Conservation (phyloP, 495 filamentous ascomycete genomes). For the Podospora bellae-mahoneyi region DNA sequence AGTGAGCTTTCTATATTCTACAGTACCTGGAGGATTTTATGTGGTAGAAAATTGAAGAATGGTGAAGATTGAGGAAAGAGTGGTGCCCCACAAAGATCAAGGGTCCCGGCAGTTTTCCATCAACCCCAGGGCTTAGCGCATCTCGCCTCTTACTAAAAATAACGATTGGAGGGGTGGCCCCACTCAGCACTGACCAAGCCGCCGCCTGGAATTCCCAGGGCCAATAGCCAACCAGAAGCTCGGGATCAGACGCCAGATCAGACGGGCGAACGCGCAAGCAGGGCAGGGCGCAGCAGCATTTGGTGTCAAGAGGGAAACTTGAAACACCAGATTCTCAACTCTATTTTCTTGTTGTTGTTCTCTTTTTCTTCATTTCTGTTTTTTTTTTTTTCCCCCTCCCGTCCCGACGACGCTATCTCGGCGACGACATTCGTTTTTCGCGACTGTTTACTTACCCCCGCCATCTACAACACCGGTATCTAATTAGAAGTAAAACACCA, state of each 20-base stretch:
- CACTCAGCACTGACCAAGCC: background rate
- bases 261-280: background rate
- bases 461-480: background rate
- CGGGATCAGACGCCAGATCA: background rate
- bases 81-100: background rate
- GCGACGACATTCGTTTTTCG: background rate
- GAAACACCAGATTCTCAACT: background rate
- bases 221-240: background rate
- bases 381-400: no score
- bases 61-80: no score
- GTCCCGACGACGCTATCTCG: background rate
- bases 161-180: background rate
- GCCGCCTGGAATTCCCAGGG: background rate
- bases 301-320: background rate
- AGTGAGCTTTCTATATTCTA: background rate
- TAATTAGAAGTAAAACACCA: background rate
- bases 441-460: background rate
- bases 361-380: background rate
- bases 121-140: background rate
- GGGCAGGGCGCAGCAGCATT: slow-evolving; percentile 2
- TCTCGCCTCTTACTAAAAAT: background rate
- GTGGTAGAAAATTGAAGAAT: no score
- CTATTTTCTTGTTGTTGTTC: background rate
- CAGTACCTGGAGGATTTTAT: no score
- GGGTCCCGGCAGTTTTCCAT: background rate